phyloP scores from a whole-genome alignment of 2,329 filamentous ascomycete genomes.

The Colletotrichum sp. region DNA sequence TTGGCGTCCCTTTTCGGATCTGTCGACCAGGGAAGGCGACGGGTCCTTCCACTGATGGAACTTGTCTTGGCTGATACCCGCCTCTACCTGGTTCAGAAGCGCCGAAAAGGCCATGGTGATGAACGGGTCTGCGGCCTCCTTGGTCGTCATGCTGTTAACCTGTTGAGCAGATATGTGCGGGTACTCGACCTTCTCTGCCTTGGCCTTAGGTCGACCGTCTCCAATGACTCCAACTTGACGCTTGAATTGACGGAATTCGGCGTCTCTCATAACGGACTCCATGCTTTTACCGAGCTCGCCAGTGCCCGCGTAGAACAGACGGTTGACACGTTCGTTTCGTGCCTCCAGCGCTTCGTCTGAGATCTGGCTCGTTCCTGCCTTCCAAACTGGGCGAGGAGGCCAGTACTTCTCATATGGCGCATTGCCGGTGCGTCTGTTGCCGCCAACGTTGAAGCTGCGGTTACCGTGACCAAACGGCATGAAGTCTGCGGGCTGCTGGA shows the following conservation, averaged over 20 bases:
- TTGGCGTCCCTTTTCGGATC: background rate
- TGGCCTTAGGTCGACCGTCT: slow-evolving; percentile 36
- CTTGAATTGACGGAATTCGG: slow-evolving; percentile 30
- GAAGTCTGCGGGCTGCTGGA: slow-evolving; percentile 27
- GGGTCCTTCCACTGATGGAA: slow-evolving; percentile 7
- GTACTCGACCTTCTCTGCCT: slow-evolving; percentile 27
- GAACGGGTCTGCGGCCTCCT: slow-evolving; percentile 46
- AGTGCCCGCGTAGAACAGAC: slow-evolving; percentile 44
- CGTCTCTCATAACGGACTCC: slow-evolving; percentile 33
- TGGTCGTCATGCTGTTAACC: slow-evolving; percentile 39
- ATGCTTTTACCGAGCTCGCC: slow-evolving; percentile 38
- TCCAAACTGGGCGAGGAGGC: slow-evolving; percentile 3
- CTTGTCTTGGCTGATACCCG: background rate
- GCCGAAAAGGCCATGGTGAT: slow-evolving; percentile 45
- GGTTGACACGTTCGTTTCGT: slow-evolving; percentile 34
- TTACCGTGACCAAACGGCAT: background rate
- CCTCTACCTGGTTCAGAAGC: slow-evolving; percentile 24
- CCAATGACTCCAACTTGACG: slow-evolving; percentile 41
- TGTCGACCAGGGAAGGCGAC: background rate
- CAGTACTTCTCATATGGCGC: slow-evolving; percentile 18
- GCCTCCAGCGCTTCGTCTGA: slow-evolving; percentile 26
- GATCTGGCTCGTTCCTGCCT: slow-evolving; percentile 23
- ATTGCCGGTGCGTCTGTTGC: slow-evolving; percentile 26
- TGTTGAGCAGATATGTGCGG: slow-evolving; percentile 38
- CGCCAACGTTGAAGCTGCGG: slow-evolving; percentile 23